Base-by-base conservation (phyloP, 371 early-diverging fungal species). In the Chytridium lagenaria region DNA sequence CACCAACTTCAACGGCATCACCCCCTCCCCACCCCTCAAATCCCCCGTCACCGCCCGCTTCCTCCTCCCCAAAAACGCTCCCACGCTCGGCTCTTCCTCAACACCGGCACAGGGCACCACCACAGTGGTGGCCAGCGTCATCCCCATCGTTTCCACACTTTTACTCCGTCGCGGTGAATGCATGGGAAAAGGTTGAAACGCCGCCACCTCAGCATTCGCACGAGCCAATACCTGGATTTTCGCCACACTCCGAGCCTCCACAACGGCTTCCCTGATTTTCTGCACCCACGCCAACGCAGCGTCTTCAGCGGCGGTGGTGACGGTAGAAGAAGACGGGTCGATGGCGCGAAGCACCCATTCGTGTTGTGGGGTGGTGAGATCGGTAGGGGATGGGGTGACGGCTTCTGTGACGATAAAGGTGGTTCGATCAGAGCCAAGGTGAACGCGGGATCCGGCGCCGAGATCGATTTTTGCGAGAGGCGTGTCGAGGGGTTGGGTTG, bases 241-340 rank as follows among this genome's bases (percentile, higher is more conserved):
- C 7, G 55, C 55, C 7, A 12, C 55, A 7, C 26, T 26, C 55
- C 55, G 7, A 5, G 55, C 55, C 55, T 52, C 55, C n/a, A 26
- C 55, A 26, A 52, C 23, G 5, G 26, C 55, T 26, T 52, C 55
- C 26, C 26, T 52, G 26, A 52, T 52, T 23, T 52, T 52, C 5
- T 7, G 5, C 5, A 52, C 55, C 55, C 55, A 52, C n/a, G 55
- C 55, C 55, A 5, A 26, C n/a, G 55, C 55, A 26, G 55, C 55
- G 16, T 52, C 55, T 23, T 52, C 55, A 5, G 55, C 55, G 26
- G 55, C 55, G 55, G 55, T 52, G 16, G 55, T 26, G 55, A 15
- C 55, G 55, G 5, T 23, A 5, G 26, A 5, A 5, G 7, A 5
- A 12, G 55, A 5, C 16, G 7, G 16, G 12, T 7, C 16, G 26